Evolutionary conservation across 257 asterid genomes (phyloP).

Genomic region (Mitragyna speciosa): DNA sequence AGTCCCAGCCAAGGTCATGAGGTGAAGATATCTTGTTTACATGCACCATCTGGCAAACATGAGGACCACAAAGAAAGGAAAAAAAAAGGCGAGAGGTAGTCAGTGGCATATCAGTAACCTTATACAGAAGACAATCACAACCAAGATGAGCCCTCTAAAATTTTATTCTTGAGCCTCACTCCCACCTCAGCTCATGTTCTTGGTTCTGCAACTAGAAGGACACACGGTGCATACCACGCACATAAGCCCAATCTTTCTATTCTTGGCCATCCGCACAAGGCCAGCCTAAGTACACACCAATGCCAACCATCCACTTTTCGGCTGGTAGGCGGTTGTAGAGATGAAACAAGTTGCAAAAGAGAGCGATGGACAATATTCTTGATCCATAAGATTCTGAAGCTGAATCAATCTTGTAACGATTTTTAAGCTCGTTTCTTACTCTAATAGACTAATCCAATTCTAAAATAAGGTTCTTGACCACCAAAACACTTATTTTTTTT

Average conservation of each 20-base stretch:
- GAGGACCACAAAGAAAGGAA: slow-evolving; percentile 2
- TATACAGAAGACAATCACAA: neutral
- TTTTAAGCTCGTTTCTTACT: neutral
- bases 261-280: neutral
- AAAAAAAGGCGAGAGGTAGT: neutral
- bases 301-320: too few species aligned
- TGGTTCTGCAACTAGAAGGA: neutral
- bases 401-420: neutral
- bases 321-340: too few species aligned
- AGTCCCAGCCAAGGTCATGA: neutral
- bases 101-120: neutral
- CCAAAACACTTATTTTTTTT: neutral
- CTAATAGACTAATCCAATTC: slow-evolving; percentile 3
- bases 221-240: neutral
- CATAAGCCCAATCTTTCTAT: neutral
- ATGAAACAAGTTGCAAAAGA: neutral
- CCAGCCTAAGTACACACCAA: neutral
- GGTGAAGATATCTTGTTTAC: neutral
- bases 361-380: neutral
- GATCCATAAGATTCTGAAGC: neutral
- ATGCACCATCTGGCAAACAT: neutral
- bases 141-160: neutral
- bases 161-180: neutral
- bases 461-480: neutral
- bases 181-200: neutral